These are phyloP conservation scores for Candida nanaspora DNA, from an alignment of 805 yeast species.

Conservation along the genomic window DNA sequence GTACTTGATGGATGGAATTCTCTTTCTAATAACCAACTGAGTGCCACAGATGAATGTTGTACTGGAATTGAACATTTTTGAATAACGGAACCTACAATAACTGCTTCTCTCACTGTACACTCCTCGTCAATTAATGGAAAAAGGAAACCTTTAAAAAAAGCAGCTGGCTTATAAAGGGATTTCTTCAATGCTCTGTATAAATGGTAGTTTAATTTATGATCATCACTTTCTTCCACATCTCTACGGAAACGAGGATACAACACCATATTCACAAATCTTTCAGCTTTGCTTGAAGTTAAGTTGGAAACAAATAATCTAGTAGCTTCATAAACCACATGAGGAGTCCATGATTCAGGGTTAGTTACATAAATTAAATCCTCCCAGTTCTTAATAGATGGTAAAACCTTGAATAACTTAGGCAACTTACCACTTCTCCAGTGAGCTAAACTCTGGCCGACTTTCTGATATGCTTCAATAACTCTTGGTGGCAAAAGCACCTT, in stretches of 20 bases:
- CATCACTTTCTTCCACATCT: conserved; percentile 65
- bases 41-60: conserved; percentile 92
- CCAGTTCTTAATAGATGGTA: conserved; percentile 93
- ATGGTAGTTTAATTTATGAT: conserved; percentile 82
- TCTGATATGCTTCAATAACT: conserved; percentile 89
- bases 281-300: conserved; percentile 81
- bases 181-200: conserved; percentile 87
- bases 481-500: conserved; percentile 90
- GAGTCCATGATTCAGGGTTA: conserved; percentile 89
- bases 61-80: conserved; percentile 89
- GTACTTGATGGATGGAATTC: conserved; percentile 87
- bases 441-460: conserved; percentile 79
- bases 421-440: conserved; percentile 93
- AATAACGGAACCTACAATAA: conserved; percentile 88
- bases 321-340: conserved; percentile 91
- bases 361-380: conserved; percentile 90
- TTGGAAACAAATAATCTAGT: conserved; percentile 91
- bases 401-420: conserved; percentile 92
- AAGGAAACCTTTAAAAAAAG: conserved; percentile 92
- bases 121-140: conserved; percentile 87
- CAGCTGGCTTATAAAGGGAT: conserved; percentile 93
- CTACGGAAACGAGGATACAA: conserved; percentile 66
- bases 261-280: conserved; percentile 65
- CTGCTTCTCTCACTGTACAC: conserved; percentile 89
- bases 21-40: conserved; percentile 72